These are phyloP conservation scores for Calonectria pauciramosa DNA, from an alignment of 2,329 filamentous ascomycete species.

Conservation along the genomic window DNA sequence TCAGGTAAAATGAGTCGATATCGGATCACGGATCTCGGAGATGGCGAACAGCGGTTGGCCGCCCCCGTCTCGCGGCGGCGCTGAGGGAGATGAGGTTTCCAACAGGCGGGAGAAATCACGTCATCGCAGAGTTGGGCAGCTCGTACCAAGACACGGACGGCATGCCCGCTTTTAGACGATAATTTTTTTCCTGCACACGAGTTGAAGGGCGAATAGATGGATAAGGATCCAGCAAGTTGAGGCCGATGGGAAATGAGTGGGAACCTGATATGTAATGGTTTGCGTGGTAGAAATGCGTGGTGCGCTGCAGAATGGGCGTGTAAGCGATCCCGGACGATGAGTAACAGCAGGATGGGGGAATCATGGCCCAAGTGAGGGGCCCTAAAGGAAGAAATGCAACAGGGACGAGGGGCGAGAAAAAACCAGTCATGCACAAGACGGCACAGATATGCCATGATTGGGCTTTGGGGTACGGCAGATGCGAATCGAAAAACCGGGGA, in stretches of 20 bases:
- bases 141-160: constrained; percentile 6
- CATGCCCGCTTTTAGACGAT: background rate
- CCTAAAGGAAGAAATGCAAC: constrained; percentile 14
- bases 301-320: constrained; percentile 17
- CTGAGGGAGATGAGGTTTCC: constrained; percentile 22
- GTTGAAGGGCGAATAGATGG: background rate
- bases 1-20: constrained; percentile 24
- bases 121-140: constrained; percentile 29
- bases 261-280: background rate
- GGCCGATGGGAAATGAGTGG: constrained; percentile 22
- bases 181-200: background rate
- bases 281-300: constrained; percentile 30
- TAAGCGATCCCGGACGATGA: constrained; percentile 19
- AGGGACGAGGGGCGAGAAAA: constrained; percentile 9
- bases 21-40: constrained; percentile 35
- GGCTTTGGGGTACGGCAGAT: constrained; percentile 28
- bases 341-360: constrained; percentile 21
- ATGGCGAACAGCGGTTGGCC: constrained; percentile 32
- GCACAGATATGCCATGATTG: constrained; percentile 29
- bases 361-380: constrained; percentile 28
- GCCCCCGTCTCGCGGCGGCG: constrained; percentile 12
- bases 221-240: constrained; percentile 14
- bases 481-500: constrained; percentile 25
- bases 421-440: constrained; percentile 38
- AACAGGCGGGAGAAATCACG: constrained; percentile 30